These are phyloP conservation scores for Adansonia grandidieri DNA, from an alignment of 441 rosid genomes.

Conservation along the genomic window DNA sequence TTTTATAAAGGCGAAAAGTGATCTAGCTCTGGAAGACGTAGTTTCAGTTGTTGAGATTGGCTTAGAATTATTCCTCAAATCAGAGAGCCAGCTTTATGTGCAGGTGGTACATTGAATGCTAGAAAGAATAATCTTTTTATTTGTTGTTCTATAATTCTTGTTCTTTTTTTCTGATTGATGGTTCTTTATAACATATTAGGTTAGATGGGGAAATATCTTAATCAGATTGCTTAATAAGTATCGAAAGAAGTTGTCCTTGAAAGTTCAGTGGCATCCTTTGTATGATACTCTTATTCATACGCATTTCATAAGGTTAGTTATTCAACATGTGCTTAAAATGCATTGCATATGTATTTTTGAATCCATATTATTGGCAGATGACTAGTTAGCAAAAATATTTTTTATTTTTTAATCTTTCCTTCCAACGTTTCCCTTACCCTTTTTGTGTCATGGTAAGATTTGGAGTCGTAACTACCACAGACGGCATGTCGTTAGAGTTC, in stretches of 20 bases:
- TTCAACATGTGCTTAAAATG: background rate
- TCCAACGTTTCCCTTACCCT: background rate
- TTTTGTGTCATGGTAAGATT: background rate
- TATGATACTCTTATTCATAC: conserved; percentile 86
- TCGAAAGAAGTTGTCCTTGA: conserved; percentile 74
- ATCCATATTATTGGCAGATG: conserved; percentile 11
- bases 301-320: conserved; percentile 83
- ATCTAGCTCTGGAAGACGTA: conserved; percentile 78
- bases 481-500: background rate
- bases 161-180: conserved; percentile 31
- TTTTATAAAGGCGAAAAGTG: conserved; percentile 92
- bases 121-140: conserved; percentile 21
- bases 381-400: background rate
- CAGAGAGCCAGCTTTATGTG: conserved; percentile 78
- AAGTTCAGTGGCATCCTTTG: conserved; percentile 88
- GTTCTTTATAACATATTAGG: conserved; percentile 54
- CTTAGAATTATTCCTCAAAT: conserved; percentile 65
- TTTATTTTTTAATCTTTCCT: background rate
- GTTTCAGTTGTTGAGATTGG: conserved; percentile 69
- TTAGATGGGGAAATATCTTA: conserved; percentile 93
- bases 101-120: conserved; percentile 56
- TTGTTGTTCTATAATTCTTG: conserved; percentile 21
- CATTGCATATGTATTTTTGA: conserved; percentile 14
- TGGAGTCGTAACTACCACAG: background rate
- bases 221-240: conserved; percentile 81